Evolutionary conservation across 2,329 filamentous ascomycete species (phyloP), one percentile per base, ranked within the genome.

Genomic region (Leptographium lundbergii): DNA sequence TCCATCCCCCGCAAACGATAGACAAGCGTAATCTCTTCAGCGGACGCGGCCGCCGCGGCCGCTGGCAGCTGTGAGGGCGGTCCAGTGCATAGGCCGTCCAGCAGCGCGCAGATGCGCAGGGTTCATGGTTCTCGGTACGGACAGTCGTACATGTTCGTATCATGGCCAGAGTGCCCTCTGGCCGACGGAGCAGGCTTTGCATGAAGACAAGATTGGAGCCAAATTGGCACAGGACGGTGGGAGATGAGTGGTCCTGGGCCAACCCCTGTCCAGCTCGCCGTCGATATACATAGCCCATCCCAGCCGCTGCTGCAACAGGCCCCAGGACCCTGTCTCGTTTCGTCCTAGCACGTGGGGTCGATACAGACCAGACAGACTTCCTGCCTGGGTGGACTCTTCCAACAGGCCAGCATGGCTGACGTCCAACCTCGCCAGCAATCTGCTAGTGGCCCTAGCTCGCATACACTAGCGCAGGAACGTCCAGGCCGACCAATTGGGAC

Each of bases 401-500:
- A 47, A 47, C 45, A 47, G 45, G 45, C 45, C 45, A 47, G 36
- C 36, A 36, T 36, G 34, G 34, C 13, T 7, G 42, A 17, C 45
- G 19, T n/a, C 7, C 45, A n/a, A 47, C 36, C 17, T 39, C 13
- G 36, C 36, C 36, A 39, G 36, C 13, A 39, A 6, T 39, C 36
- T 39, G 36, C 50, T 52, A 29, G 50, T 25, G 22, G 22, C 50
- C 36, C 11, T n/a, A 13, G 36, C 32, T n/a, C n/a, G 54, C 54
- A 45, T 32, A 22, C 22, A 29, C 56, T 58, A 58, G 56, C 19
- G 48, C 56, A 58, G 50, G 56, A 58, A 58, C 56, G 56, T 3
- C 57, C 6, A 27, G 5, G 36, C 57, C 52, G 48, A 13, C 57
- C 57, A 58, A 54, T 58, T 10, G 50, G 27, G 19, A 24, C 50